These are phyloP conservation scores for Seminavis robusta DNA, from an alignment of 108 stramenopile genomes.

Conservation along the genomic window DNA sequence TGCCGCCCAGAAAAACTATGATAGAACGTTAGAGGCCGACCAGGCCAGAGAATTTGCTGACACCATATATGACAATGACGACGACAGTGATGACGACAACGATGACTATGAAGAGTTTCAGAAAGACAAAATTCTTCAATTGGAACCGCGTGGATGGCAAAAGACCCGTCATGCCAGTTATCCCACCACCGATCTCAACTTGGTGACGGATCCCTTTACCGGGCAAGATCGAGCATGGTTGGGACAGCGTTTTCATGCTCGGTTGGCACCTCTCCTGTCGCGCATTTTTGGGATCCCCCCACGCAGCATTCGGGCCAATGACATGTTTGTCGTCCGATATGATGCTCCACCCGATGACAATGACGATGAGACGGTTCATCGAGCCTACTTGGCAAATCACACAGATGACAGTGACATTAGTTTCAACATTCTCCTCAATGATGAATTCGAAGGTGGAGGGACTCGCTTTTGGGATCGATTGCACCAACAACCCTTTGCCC, in stretches of 20 bases:
- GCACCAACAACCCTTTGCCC: conserved; percentile 16
- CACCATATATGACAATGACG: background rate
- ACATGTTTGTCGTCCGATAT: conserved; percentile 50
- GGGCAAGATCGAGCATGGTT: conserved; percentile 39
- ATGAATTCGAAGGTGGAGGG: conserved; percentile 69
- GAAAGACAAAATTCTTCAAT: conserved; percentile 8
- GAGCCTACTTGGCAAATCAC: conserved; percentile 29
- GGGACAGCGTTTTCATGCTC: conserved; percentile 34
- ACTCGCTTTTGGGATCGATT: conserved; percentile 45
- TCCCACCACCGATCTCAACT: conserved; percentile 71
- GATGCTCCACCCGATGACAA: conserved; percentile 2
- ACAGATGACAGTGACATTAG: conserved; percentile 51
- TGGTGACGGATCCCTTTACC: conserved; percentile 59
- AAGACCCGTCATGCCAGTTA: conserved; percentile 47
- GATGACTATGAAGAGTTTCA: background rate
- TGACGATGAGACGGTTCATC: conserved; percentile 19
- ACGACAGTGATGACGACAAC: conserved; percentile 1
- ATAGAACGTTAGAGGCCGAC: conserved; percentile 4
- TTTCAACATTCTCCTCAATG: conserved; percentile 59
- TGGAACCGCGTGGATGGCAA: conserved; percentile 50
- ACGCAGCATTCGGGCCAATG: conserved; percentile 51
- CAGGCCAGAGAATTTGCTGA: conserved; percentile 4
- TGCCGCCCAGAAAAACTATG: conserved; percentile 36
- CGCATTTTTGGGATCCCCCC: conserved; percentile 42
- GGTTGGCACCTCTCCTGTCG: conserved; percentile 53